Base-by-base conservation (phyloP, 2,329 filamentous ascomycete species). In the Pseudogymnoascus sp. region DNA sequence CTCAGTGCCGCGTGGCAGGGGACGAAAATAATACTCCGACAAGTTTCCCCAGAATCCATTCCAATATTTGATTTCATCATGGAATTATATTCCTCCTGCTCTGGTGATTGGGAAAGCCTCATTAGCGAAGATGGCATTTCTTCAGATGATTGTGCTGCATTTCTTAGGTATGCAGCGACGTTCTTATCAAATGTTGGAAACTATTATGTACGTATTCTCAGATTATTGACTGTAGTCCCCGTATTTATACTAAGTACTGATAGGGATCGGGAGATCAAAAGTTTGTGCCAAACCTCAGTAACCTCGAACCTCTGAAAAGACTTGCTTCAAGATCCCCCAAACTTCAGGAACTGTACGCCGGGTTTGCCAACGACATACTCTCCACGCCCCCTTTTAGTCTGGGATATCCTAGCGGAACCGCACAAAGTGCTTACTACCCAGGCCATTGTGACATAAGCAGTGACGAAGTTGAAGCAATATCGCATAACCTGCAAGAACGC, bases 151-250 rank as follows among this genome's bases (percentile, higher is more conserved):
- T 29, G 64, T 33, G 31, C 23, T 23, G 45, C 31, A 31, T 85
- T 85, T 68, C 72, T 85, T 12, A 76, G 80, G 65, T 87, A 84
- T 70, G 77, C 82, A 1, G 78, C 80, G 1, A 79, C 80, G 41
- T 84, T 86, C 67, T 72, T 86, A 4, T 81, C 79, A 11, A 86
- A 86, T 66, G 71, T 82, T 58, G 83, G 83, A 11, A 86, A 86
- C 67, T 86, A 84, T 72, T 84, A 83, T 69, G 72, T 74, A 62
- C n/a, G 69, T 70, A 33, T 43, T 61, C 16, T 33, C 33, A 14
- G 5, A 58, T 19, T 7, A 7, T 3, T 23, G 6, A 12, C 43
- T 39, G 23, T 12, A 7, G 19, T 4, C 60, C 4, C 6, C 4
- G 7, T 19, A 8, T 11, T 5, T 29, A n/a, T 59, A 14, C n/a